Conservation (phyloP, 805 yeast genomes). For the Saccharomycopsis fibuligera region DNA sequence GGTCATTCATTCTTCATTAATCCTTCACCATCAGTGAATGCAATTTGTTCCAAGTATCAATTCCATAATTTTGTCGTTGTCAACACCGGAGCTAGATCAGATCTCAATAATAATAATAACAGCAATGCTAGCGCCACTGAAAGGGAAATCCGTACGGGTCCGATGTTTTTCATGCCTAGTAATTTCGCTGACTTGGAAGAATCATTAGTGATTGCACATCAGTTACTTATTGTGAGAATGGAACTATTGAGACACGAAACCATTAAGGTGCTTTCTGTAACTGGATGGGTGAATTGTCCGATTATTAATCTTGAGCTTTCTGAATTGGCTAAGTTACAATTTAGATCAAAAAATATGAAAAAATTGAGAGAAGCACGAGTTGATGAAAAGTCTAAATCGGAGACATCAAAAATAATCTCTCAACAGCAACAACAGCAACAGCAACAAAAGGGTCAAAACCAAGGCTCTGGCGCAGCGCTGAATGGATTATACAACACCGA, state of each 20-base stretch:
- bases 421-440: background rate
- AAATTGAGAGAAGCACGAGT: background rate
- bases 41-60: conserved; percentile 16
- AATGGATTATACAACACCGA: background rate
- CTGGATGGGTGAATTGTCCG: conserved; percentile 18
- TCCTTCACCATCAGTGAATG: conserved; percentile 21
- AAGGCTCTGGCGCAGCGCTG: too few species aligned
- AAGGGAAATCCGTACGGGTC: conserved; percentile 14
- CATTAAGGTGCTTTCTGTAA: conserved; percentile 18
- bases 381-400: too few species aligned
- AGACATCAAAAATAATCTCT: background rate
- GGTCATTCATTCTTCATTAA: conserved; percentile 17
- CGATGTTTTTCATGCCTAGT: conserved; percentile 3
- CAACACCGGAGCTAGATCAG: background rate
- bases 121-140: conserved; percentile 1
- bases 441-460: background rate
- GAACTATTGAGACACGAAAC: conserved; percentile 20
- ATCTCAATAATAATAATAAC: background rate
- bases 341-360: background rate
- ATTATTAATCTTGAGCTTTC: conserved; percentile 8
- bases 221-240: conserved; percentile 16
- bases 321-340: conserved; percentile 10
- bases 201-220: conserved; percentile 11
- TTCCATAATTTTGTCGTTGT: conserved; percentile 16
- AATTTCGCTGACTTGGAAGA: conserved; percentile 9